phyloP scores from a whole-genome alignment of 2,329 filamentous ascomycete genomes.

The Talaromyces marneffei region DNA sequence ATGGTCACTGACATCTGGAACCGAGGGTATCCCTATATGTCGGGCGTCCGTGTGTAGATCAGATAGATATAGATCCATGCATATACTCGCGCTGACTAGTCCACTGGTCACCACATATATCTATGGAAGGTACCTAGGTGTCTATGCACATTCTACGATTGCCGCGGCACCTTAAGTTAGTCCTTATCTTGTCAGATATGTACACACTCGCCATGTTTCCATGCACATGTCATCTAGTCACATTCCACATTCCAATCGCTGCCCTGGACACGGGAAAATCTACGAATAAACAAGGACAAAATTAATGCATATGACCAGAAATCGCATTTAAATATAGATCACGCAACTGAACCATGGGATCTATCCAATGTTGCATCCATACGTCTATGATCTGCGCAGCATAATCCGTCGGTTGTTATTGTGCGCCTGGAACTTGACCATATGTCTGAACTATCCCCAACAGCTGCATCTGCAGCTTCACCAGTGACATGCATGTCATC shows the following conservation, averaged over 20 bases:
- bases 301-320: not conserved
- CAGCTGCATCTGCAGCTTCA: constrained; percentile 4
- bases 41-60: not conserved
- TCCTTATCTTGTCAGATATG: not conserved
- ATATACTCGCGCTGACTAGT: not conserved
- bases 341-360: not conserved
- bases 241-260: constrained; percentile 13
- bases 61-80: not conserved
- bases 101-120: not conserved
- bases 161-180: not conserved
- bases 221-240: not conserved
- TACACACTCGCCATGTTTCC: not conserved
- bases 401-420: not conserved
- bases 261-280: not conserved
- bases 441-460: constrained; percentile 5
- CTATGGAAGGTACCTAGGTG: not conserved
- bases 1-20: no score
- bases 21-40: not conserved
- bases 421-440: not conserved
- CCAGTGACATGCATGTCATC: constrained; percentile 7
- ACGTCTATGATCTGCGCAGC: not conserved
- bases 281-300: not conserved
- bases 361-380: not conserved
- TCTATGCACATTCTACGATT: not conserved
- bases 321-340: not conserved